Evolutionary conservation across 345 rosid species (phyloP).

Genomic region (Sisymbrium irio): DNA sequence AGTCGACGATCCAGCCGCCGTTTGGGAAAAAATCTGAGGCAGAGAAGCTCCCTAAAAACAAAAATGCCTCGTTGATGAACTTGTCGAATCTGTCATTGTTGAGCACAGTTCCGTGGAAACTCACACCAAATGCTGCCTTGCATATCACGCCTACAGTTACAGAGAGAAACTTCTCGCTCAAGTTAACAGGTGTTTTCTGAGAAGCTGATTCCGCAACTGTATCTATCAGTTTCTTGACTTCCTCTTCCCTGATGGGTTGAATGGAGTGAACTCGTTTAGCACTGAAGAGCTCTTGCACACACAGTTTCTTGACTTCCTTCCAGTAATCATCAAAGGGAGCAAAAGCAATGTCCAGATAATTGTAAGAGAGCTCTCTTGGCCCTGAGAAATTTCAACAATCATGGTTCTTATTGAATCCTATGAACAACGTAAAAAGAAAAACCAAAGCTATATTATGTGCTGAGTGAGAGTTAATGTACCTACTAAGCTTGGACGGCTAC

Average conservation of each 20-base stretch:
- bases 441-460: background rate
- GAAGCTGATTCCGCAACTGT: constrained; percentile 22
- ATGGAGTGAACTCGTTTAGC: constrained; percentile 34
- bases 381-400: constrained; percentile 18
- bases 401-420: background rate
- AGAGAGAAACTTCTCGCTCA: constrained; percentile 27
- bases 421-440: background rate
- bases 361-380: constrained; percentile 41
- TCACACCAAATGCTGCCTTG: constrained; percentile 46
- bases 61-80: constrained; percentile 34
- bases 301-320: constrained; percentile 45
- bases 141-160: constrained; percentile 36
- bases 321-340: constrained; percentile 43
- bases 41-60: constrained; percentile 37
- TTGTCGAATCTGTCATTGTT: constrained; percentile 29
- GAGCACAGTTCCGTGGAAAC: constrained; percentile 30
- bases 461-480: constrained; percentile 10
- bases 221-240: constrained; percentile 39
- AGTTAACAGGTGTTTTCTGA: constrained; percentile 21
- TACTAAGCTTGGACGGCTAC: constrained; percentile 25
- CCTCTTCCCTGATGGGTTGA: constrained; percentile 41
- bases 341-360: constrained; percentile 44
- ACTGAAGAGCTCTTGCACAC: constrained; percentile 41
- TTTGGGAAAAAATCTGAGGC: constrained; percentile 44
- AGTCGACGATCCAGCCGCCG: constrained; percentile 45